Base-by-base conservation (phyloP, 164 flowering plant genomes). In the Nymphaea thermarum region DNA sequence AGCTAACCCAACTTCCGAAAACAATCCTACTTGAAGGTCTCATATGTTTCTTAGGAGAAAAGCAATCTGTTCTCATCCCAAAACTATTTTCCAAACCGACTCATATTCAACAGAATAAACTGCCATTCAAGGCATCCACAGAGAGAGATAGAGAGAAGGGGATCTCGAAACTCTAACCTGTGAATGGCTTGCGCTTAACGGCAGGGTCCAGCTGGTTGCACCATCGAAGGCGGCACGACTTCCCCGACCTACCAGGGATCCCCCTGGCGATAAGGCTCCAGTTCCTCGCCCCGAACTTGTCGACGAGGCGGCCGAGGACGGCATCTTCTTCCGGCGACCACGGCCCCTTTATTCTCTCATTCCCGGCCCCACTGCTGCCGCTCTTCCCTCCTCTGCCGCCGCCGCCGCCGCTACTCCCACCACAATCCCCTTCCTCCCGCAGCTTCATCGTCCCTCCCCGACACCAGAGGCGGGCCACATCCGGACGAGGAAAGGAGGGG, bases 171-270 rank as follows among this genome's bases (percentile, higher is more conserved):
- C 8, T 7, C 8, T 2, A 61, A 88, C 91, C 91, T 25, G 91
- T 71, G 63, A 88, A 88, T 47, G 91, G 91, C 70, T 86, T 86
- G 73, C 88, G 91, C 70, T 85, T 84, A 36, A 88, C 81, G 68
- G 72, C 63, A 67, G 91, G 94, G 71, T 86, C 88, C 16, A 93
- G 96, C 83, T 93, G 95, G 73, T 93, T 93, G 72, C 95, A 93
- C 98, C 98, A 93, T 3, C 96, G 82, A 59, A 90, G 86, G 43
- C 98, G 86, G 42, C 63, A 61, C 8, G 63, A 61, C 42, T 11
- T 61, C 8, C 96, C 93, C 17, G 98, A 87, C 71, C 98, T 74
- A 0, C 98, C 98, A 7, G 91, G 61, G 66, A 88, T 88, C 43
- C 93, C 87, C 3, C 88, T 83, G 15, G 95, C 91, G 62, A 90